These are phyloP conservation scores for Ogataea corticis DNA, from an alignment of 805 yeast genomes.

Conservation along the genomic window DNA sequence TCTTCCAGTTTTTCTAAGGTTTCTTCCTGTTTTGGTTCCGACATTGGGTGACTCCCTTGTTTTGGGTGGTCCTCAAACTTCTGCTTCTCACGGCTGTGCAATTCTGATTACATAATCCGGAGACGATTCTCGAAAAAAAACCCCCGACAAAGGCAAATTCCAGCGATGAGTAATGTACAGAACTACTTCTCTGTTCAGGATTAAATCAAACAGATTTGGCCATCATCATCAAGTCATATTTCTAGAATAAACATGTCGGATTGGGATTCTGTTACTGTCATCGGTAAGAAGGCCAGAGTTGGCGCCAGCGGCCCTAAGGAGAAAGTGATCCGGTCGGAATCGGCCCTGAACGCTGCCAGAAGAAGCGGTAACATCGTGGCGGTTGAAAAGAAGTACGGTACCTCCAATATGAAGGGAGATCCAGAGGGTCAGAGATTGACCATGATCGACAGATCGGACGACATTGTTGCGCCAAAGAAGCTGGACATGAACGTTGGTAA, in stretches of 20 bases:
- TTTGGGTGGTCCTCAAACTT: too few species aligned
- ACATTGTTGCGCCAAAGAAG: conserved; percentile 90
- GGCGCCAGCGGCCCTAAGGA: conserved; percentile 84
- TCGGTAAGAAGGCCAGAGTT: conserved; percentile 85
- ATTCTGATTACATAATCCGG: not conserved
- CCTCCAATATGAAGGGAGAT: conserved; percentile 60
- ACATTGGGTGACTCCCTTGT: too few species aligned
- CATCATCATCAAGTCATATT: too few species aligned
- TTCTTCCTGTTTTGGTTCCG: too few species aligned
- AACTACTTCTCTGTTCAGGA: too few species aligned
- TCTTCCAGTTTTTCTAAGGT: too few species aligned
- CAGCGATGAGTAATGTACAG: not conserved
- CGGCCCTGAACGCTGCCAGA: conserved; percentile 89
- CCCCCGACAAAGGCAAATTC: conserved; percentile 3
- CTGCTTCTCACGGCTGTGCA: too few species aligned
- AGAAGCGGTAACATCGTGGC: conserved; percentile 86
- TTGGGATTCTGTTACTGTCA: conserved; percentile 90
- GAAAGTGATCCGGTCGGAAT: conserved; percentile 73
- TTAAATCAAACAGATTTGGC: too few species aligned
- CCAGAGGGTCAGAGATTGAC: conserved; percentile 95
- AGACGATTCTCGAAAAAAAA: conserved; percentile 5
- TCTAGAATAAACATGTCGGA: conserved; percentile 46
- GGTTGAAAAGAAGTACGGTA: conserved; percentile 89
- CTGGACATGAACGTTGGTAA: conserved; percentile 83
- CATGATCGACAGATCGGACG: conserved; percentile 89